Evolutionary conservation across 176 grass and related monocot species (phyloP).

Genomic region (Hordeum marinum): DNA sequence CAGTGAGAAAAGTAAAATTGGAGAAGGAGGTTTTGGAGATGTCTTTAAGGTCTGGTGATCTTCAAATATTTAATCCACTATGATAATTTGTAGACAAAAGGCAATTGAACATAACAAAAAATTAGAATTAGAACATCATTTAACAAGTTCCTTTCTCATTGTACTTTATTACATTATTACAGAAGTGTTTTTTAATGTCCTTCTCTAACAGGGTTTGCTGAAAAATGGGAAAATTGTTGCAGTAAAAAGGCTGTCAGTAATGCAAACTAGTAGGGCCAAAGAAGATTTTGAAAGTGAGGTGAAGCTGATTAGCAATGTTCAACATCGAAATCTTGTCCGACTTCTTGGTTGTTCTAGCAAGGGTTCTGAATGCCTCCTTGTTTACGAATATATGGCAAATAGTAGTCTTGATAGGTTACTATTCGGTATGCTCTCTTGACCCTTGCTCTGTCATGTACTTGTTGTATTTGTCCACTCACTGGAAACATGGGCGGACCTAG

Average conservation of each 20-base stretch:
- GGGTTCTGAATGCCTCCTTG: slow-evolving; percentile 51
- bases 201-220: slow-evolving; percentile 44
- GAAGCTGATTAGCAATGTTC: slow-evolving; percentile 79
- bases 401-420: slow-evolving; percentile 76
- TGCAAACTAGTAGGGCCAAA: slow-evolving; percentile 40
- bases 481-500: background rate
- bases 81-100: background rate
- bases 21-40: slow-evolving; percentile 73
- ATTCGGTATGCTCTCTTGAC: slow-evolving; percentile 41
- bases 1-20: slow-evolving; percentile 61
- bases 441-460: slow-evolving; percentile 13
- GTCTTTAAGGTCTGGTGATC: slow-evolving; percentile 51
- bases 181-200: background rate
- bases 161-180: background rate
- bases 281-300: slow-evolving; percentile 66
- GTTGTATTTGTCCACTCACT: background rate
- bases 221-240: slow-evolving; percentile 75
- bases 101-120: background rate
- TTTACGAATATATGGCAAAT: slow-evolving; percentile 90
- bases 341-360: slow-evolving; percentile 69
- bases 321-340: slow-evolving; percentile 65
- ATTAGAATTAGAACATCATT: background rate
- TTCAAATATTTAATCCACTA: background rate
- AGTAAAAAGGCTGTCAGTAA: slow-evolving; percentile 53
- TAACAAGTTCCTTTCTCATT: background rate